Conservation (phyloP, 176 grass and related monocot species). For the Avena insularis region DNA sequence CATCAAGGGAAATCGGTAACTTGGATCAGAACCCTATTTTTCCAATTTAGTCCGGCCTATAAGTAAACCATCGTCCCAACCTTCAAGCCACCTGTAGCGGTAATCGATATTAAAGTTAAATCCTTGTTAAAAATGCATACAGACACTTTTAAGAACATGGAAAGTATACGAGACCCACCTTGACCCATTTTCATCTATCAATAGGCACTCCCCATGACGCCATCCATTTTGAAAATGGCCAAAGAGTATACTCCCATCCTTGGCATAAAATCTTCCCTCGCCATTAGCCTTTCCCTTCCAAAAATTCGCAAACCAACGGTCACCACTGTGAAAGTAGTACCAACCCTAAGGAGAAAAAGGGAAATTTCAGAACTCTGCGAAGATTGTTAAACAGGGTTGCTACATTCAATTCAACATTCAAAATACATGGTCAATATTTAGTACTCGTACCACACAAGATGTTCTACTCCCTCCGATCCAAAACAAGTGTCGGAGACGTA, state of each 20-base stretch:
- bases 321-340: constrained; percentile 85
- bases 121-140: no score
- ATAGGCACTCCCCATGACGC: constrained; percentile 73
- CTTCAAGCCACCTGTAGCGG: constrained; percentile 74
- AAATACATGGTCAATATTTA: constrained; percentile 21
- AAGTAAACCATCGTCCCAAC: constrained; percentile 82
- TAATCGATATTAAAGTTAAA: background rate
- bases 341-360: constrained; percentile 62
- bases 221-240: constrained; percentile 92
- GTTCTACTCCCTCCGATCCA: background rate
- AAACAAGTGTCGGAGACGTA: no score
- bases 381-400: background rate
- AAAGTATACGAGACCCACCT: constrained; percentile 54
- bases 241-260: constrained; percentile 78
- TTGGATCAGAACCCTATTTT: constrained; percentile 28
- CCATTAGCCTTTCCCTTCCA: constrained; percentile 96
- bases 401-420: background rate
- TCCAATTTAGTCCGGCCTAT: constrained; percentile 51
- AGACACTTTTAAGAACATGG: no score
- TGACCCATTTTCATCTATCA: constrained; percentile 73
- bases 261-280: constrained; percentile 94
- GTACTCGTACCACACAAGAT: constrained; percentile 16
- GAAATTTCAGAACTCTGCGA: constrained; percentile 36
- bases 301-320: constrained; percentile 92
- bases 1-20: background rate